Percentiles rank a stretch among this genome's conserved stretches.
Conservation (phyloP, 169 alveolate species). For the Plasmodium sp. region DNA sequence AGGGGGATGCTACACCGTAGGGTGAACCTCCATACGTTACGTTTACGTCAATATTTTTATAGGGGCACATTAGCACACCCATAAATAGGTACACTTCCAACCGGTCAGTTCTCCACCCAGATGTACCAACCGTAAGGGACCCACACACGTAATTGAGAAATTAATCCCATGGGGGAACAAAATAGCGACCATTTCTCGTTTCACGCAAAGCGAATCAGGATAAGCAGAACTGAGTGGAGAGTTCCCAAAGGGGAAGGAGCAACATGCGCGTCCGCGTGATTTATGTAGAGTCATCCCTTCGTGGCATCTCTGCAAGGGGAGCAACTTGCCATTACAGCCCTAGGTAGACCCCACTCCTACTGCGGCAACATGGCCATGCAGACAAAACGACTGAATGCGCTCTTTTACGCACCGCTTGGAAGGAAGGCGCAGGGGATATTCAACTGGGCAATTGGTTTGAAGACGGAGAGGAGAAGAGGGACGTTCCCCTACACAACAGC, state of each 20-base stretch:
- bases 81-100: not conserved
- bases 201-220: not conserved
- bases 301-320: not conserved
- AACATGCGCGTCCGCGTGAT: not conserved
- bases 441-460: not conserved
- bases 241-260: not conserved
- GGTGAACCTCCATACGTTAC: not conserved
- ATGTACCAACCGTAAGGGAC: not conserved
- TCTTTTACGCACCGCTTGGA: not conserved
- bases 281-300: not conserved
- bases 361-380: not conserved
- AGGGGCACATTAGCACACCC: not conserved
- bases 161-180: not conserved
- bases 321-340: not conserved
- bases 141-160: not conserved
- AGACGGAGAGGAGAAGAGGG: not conserved
- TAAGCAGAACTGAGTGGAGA: not conserved
- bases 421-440: not conserved
- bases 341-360: not conserved
- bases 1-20: not conserved
- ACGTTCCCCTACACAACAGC: not conserved
- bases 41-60: not conserved
- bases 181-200: no score
- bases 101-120: not conserved
- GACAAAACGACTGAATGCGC: not conserved